Base-by-base conservation (phyloP, 169 alveolate species). In the Eimeria brunetti region DNA sequence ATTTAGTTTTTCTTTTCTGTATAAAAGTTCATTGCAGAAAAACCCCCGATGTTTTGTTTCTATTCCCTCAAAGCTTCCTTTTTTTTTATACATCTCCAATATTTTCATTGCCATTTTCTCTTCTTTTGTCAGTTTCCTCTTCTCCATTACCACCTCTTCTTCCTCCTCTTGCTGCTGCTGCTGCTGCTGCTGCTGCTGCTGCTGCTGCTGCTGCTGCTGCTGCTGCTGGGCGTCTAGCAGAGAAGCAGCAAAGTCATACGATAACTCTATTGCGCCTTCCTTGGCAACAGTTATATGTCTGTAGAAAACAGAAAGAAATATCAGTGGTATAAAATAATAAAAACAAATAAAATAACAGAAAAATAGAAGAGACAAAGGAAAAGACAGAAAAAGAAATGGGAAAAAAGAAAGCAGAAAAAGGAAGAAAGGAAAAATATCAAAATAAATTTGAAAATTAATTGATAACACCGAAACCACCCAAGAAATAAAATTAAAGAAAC, bases 51-150 rank as follows among this genome's bases (percentile, higher is more conserved):
- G 88, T 22, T 38, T 78, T 38, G 46, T 78, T 30, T 36, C 67
- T 14, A 78, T 36, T 14, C 88, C 88, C 36, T 62, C 12, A 58
- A 78, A 38, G 41, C 88, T 78, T 33, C 41, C 88, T 62, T 62
- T 38, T 38, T 18, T 16, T 30, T 78, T 78, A 56, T 78, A 78
- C 88, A 78, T 78, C 11, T 44, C 38, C 16, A 78, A 30, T 8
- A 78, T 62, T 22, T 46, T 9, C 62, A 38, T 51, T 7, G 64
- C 88, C 7, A 78, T 58, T 27, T 38, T 27, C 88, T 78, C 88
- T 78, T 78, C 88, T 56, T 78, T 78, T 8, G 88, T 78, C 2
- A 78, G 88, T 46, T 78, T 38, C 85, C 33, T 75, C 58, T n/a
- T 73, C 38, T 22, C 7, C 44, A 22, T 30, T 16, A 46, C 46